A percentile compares a stretch with the other conserved stretches of the same genome.
Evolutionary conservation across 78 protist genomes (phyloP).

Genomic region (Guillardia theta): DNA sequence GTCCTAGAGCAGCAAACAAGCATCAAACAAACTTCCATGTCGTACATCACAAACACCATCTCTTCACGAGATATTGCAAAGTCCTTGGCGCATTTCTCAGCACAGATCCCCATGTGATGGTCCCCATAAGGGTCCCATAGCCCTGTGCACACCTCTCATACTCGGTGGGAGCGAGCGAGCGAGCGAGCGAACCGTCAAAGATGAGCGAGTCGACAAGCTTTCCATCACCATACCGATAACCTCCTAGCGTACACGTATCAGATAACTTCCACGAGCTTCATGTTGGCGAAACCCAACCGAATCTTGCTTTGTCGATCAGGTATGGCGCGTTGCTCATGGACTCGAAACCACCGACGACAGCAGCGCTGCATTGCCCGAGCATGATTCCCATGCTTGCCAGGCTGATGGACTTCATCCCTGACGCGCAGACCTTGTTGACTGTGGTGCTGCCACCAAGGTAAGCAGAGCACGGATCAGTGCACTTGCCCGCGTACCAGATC

Average conservation of each 20-base stretch:
- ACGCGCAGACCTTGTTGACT: conserved; percentile 86
- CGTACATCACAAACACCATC: background rate
- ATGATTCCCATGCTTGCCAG: conserved; percentile 84
- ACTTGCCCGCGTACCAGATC: background rate
- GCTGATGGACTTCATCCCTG: conserved; percentile 94
- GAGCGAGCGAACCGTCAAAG: too few species aligned
- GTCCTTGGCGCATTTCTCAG: conserved; percentile 84
- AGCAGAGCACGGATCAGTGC: background rate
- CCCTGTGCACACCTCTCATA: too few species aligned
- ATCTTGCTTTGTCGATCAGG: conserved; percentile 71
- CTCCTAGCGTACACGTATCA: background rate
- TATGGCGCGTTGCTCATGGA: conserved; percentile 93
- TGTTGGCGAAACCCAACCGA: too few species aligned
- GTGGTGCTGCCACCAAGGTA: background rate
- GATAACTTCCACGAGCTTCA: too few species aligned
- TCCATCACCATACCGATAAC: background rate
- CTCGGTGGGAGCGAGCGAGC: too few species aligned
- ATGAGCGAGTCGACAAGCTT: conserved; percentile 73
- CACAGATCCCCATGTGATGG: conserved; percentile 80
- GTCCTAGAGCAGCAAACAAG: too few species aligned
- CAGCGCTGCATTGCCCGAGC: conserved; percentile 85
- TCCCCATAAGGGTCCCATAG: conserved; percentile 88
- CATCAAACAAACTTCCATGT: background rate
- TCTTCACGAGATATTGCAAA: conserved; percentile 78
- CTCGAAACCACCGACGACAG: conserved; percentile 98